Conservation (phyloP, 495 filamentous ascomycete species). For the Tuber microsphaerosporum region DNA sequence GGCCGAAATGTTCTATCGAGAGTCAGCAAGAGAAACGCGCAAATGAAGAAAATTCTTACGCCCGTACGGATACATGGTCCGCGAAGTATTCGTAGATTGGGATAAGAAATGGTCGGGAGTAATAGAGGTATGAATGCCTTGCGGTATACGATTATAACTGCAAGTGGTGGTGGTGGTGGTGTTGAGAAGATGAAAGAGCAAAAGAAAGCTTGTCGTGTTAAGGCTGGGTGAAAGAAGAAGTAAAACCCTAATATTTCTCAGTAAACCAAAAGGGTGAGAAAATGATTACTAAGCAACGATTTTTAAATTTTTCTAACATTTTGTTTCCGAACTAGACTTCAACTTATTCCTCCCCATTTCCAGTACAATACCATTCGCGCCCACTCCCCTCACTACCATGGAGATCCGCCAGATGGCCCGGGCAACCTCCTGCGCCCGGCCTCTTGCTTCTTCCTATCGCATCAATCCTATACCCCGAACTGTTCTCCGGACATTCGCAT, state of each 20-base stretch:
- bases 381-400: slow-evolving; percentile 38
- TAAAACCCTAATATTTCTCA: neutral
- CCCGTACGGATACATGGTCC: slow-evolving; percentile 41
- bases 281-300: neutral
- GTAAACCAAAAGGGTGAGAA: neutral
- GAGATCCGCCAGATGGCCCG: slow-evolving; percentile 44
- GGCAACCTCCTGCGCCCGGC: slow-evolving; percentile 27
- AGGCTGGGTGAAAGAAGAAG: neutral
- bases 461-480: neutral
- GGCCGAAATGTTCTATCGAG: slow-evolving; percentile 34
- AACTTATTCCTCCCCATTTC: slow-evolving; percentile 20
- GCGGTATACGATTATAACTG: neutral
- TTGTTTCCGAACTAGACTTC: neutral
- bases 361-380: slow-evolving; percentile 10
- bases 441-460: slow-evolving; percentile 28
- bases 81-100: neutral
- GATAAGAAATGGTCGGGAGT: neutral
- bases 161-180: slow-evolving; percentile 11
- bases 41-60: slow-evolving; percentile 30
- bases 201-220: slow-evolving; percentile 10
- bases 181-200: slow-evolving; percentile 15
- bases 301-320: neutral
- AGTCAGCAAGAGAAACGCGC: slow-evolving; percentile 7
- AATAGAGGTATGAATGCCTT: neutral
- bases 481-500: slow-evolving; percentile 34